Base-by-base conservation (phyloP, 208 protist species). In the Leishmania mexicana region DNA sequence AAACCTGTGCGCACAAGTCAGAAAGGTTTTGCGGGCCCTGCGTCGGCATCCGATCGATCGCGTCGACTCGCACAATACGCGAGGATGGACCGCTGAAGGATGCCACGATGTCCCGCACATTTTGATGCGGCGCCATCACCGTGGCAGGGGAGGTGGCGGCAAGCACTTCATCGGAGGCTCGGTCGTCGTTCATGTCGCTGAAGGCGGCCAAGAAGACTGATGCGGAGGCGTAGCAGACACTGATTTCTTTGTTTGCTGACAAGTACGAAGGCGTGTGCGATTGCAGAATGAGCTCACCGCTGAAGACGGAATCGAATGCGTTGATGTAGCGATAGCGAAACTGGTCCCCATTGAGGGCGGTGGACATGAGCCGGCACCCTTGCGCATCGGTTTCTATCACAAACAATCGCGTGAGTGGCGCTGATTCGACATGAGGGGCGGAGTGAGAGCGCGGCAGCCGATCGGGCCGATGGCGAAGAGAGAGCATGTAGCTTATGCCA, bases 241-340 rank as follows among this genome's bases (percentile, higher is more conserved):
- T 89, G 31, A 96, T 86, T 70, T 93, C 89, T 67, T 83, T 86
- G 24, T 83, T 77, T 24, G 78, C 67, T 3, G 87, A 76, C 51
- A 93, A 85, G 78, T 88, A 88, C 15, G 93, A 90, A 19, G 87
- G 88, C 51, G 90, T 88, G 54, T 89, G 80, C 17, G 88, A 87
- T n/a, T 88, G 87, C 73, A 96, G 81, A 40, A 88, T 81, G 35
- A 97, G 85, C 53, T 91, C 87, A 15, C 81, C 79, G 28, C 72
- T 73, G 79, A 83, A 85, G 60, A 87, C 85, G 47, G 79, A 83
- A 47, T 85, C 83, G 71, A 82, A 89, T 24, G 83, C 62, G 80
- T 90, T 87, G 53, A 86, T 81, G 81, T 94, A 96, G 64, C 88
- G 85, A 80, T 98, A 98, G 58, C 92, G 95, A 60, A 94, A 96